phyloP scores from a whole-genome alignment of 176 grass and related monocot genomes.

The Thinopyrum elongatum region DNA sequence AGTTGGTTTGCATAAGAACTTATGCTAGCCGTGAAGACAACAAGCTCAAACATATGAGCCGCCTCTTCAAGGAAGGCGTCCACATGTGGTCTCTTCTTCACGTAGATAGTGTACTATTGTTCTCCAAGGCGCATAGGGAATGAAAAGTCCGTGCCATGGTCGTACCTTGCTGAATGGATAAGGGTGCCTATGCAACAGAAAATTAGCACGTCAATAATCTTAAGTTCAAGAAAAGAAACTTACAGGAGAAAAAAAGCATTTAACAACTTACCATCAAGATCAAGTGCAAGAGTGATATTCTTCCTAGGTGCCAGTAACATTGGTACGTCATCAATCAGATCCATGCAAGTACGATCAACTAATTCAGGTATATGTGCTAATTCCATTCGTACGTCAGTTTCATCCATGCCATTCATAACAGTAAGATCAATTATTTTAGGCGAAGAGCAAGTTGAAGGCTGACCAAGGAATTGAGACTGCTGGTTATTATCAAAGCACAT shows the following conservation, averaged over 20 bases:
- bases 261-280: neutral
- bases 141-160: neutral
- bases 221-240: neutral
- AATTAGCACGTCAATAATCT: neutral
- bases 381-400: neutral
- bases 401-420: neutral
- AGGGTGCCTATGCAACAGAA: conserved; percentile 54
- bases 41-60: conserved; percentile 74
- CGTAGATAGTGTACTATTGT: conserved; percentile 63
- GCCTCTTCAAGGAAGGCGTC: conserved; percentile 77
- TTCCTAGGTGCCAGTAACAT: conserved; percentile 31
- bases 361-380: neutral
- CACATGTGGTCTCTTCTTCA: conserved; percentile 67
- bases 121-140: neutral
- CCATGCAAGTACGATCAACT: neutral
- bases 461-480: neutral
- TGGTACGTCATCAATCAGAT: neutral
- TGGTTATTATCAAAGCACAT: neutral
- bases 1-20: conserved; percentile 78
- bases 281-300: conserved; percentile 44
- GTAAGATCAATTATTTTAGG: conserved; percentile 39
- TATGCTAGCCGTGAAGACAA: conserved; percentile 83
- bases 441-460: conserved; percentile 23
- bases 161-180: conserved; percentile 15
- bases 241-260: neutral